phyloP scores from a whole-genome alignment of 2,329 filamentous ascomycete species.

The Venturia asperata region DNA sequence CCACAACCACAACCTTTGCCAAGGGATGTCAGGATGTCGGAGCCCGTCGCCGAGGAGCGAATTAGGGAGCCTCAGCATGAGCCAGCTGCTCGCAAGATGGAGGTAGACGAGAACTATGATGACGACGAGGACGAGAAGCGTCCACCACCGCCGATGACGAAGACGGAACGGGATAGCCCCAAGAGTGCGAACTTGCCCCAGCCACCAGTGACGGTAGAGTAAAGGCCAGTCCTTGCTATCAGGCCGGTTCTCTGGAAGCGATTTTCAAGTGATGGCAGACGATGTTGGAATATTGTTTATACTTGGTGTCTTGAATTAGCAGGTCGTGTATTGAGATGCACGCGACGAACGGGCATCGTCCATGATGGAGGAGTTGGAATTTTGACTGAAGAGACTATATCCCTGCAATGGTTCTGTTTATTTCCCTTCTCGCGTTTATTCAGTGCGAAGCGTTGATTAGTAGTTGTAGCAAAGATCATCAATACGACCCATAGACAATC shows the following conservation, averaged over 20 bases:
- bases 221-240: background rate
- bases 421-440: background rate
- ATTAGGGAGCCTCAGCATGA: conserved; percentile 50
- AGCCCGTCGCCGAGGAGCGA: conserved; percentile 51
- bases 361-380: background rate
- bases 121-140: conserved; percentile 76
- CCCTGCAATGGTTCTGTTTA: background rate
- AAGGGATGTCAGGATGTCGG: conserved; percentile 29
- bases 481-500: background rate
- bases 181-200: conserved; percentile 14
- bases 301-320: background rate
- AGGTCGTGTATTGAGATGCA: background rate
- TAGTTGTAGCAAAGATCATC: background rate
- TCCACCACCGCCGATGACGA: conserved; percentile 3
- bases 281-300: background rate
- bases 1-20: conserved; percentile 44
- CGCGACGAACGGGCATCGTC: background rate
- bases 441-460: background rate
- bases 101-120: conserved; percentile 95
- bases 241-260: background rate
- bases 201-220: conserved; percentile 6
- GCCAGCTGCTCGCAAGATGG: conserved; percentile 88
- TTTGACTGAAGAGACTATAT: background rate
- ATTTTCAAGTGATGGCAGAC: background rate
- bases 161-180: conserved; percentile 9